Conservation (phyloP, 2,329 filamentous ascomycete genomes). For the Knoxdaviesia capensis region DNA sequence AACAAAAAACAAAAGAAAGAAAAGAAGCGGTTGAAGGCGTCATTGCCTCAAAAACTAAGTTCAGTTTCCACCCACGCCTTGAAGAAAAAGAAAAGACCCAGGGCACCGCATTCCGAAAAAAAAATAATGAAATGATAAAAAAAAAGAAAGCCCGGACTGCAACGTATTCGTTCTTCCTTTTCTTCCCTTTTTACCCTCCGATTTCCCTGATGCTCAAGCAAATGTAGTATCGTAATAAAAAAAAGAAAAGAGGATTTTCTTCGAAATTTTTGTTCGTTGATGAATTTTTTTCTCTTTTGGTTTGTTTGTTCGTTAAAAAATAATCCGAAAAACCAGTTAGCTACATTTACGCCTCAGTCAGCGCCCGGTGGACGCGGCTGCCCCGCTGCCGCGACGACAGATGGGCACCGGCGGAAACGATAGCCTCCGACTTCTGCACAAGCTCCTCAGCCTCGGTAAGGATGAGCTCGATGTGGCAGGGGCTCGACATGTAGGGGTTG, state of each 20-base stretch:
- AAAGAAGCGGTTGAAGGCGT: no score
- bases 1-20: no score
- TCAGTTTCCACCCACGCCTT: no score
- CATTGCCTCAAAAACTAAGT: no score
- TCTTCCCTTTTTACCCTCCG: no score
- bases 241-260: conserved; percentile 10
- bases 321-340: no score
- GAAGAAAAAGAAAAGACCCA: neutral
- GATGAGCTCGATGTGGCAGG: conserved; percentile 99
- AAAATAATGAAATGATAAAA: neutral
- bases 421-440: conserved; percentile 87
- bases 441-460: conserved; percentile 93
- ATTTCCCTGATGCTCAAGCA: no score
- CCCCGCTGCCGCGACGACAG: conserved; percentile 89
- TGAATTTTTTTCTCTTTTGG: conserved; percentile 8
- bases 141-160: neutral
- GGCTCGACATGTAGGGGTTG: conserved; percentile 99
- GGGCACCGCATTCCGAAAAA: conserved; percentile 1
- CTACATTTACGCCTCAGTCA: conserved; percentile 37
- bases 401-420: conserved; percentile 42
- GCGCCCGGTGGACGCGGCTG: conserved; percentile 39
- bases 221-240: neutral
- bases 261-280: conserved; percentile 16
- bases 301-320: conserved; percentile 2
- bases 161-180: no score